phyloP scores from a whole-genome alignment of 352 stramenopile genomes.

The Blastocystis sp. region DNA sequence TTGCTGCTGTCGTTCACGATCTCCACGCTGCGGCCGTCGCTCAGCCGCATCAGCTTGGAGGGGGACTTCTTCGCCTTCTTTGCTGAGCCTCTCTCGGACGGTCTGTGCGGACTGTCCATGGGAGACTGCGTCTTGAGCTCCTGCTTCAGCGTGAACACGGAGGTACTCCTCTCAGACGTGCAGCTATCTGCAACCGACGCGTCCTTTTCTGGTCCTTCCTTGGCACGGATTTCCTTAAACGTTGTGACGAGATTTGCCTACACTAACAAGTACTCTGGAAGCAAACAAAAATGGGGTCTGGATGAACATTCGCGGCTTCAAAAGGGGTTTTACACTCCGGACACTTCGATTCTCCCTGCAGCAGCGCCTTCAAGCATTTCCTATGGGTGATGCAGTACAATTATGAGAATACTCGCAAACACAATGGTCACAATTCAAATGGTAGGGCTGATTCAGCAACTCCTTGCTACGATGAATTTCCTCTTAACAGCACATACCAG shows the following conservation, averaged over 20 bases:
- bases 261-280: no score
- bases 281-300: constrained; percentile 34
- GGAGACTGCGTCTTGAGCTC: constrained; percentile 23
- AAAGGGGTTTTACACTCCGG: neutral
- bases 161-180: neutral
- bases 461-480: constrained; percentile 3
- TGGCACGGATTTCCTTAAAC: constrained; percentile 5
- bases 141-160: constrained; percentile 27
- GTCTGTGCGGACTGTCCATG: constrained; percentile 28
- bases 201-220: neutral
- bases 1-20: constrained; percentile 65
- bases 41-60: neutral
- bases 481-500: constrained; percentile 9
- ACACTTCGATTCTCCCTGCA: constrained; percentile 33
- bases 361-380: constrained; percentile 16
- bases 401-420: constrained; percentile 27
- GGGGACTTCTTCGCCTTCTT: neutral
- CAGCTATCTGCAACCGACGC: neutral
- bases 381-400: neutral
- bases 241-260: constrained; percentile 1
- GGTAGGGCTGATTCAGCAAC: constrained; percentile 26
- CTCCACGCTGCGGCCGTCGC: constrained; percentile 13
- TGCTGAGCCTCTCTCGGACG: neutral
- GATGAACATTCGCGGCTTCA: neutral
- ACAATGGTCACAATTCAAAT: constrained; percentile 32